A percentile compares a stretch with the other conserved stretches of the same genome.
Conservation (phyloP, 2,329 filamentous ascomycete genomes). For the Aspergillus puulaauensis region DNA sequence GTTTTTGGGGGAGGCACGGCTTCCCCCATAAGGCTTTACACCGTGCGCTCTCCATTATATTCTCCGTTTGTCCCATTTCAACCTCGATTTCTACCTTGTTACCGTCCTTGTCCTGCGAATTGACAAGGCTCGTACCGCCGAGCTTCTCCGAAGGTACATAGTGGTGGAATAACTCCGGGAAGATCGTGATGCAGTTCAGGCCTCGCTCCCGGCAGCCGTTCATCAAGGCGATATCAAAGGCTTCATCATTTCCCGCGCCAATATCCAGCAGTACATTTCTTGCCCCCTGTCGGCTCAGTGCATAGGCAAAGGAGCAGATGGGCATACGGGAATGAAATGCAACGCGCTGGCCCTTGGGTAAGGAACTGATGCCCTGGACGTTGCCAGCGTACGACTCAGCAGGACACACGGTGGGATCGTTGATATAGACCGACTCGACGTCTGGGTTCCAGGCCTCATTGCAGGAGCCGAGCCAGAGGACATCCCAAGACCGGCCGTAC, state of each 20-base stretch:
- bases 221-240: constrained; percentile 38
- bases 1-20: background rate
- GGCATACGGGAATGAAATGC: constrained; percentile 27
- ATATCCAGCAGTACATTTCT: constrained; percentile 31
- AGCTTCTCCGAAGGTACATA: constrained; percentile 30
- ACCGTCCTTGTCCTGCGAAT: constrained; percentile 20
- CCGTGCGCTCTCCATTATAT: constrained; percentile 37
- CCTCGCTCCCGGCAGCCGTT: constrained; percentile 28
- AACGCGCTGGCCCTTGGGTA: constrained; percentile 20
- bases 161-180: constrained; percentile 38
- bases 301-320: constrained; percentile 39
- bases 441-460: constrained; percentile 19
- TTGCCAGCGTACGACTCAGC: constrained; percentile 17
- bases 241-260: constrained; percentile 29
- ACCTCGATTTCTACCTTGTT: constrained; percentile 24
- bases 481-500: constrained; percentile 36
- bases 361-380: constrained; percentile 10
- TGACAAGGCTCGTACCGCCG: constrained; percentile 24
- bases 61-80: constrained; percentile 33
- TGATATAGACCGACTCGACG: constrained; percentile 20
- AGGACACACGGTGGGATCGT: constrained; percentile 26
- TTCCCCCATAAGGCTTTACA: constrained; percentile 31
- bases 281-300: constrained; percentile 41
- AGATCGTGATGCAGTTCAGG: constrained; percentile 38
- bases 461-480: constrained; percentile 42